Conservation (phyloP, 768 basidiomycete species). For the Sarcodon aspratus region DNA sequence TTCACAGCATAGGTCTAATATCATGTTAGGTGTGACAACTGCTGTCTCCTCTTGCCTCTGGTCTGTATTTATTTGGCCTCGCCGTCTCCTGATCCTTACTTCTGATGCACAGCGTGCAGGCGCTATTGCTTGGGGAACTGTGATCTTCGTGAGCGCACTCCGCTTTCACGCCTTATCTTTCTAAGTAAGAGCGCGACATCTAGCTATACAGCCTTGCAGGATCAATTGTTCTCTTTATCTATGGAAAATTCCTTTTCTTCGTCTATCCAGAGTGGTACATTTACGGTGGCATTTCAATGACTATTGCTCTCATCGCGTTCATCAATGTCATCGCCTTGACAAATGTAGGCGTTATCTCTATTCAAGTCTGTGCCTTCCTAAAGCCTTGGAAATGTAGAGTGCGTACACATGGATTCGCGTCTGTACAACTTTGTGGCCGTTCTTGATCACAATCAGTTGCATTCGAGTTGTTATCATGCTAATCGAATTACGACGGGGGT, state of each 20-base stretch:
- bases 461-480: conserved; percentile 65
- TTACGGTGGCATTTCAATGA: conserved; percentile 55
- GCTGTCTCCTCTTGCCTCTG: conserved; percentile 61
- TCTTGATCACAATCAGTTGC: conserved; percentile 52
- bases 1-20: not conserved
- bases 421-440: conserved; percentile 59
- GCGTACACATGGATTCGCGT: conserved; percentile 61
- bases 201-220: conserved; percentile 60
- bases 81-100: not conserved
- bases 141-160: conserved; percentile 37
- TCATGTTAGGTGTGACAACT: conserved; percentile 62
- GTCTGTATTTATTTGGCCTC: conserved; percentile 25
- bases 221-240: conserved; percentile 48
- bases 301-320: conserved; percentile 36
- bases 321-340: conserved; percentile 49
- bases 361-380: not conserved
- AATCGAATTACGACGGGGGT: conserved; percentile 62
- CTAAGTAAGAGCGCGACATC: conserved; percentile 3
- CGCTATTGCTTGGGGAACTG: conserved; percentile 57
- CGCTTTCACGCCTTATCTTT: not conserved
- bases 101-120: conserved; percentile 41
- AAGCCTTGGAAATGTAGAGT: conserved; percentile 26
- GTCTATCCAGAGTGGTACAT: conserved; percentile 59
- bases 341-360: conserved; percentile 34
- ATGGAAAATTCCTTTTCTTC: conserved; percentile 58